A percentile compares a stretch with the other conserved stretches of the same genome.
These are phyloP conservation scores for Pichia californica DNA, from an alignment of 805 yeast species.

Conservation along the genomic window DNA sequence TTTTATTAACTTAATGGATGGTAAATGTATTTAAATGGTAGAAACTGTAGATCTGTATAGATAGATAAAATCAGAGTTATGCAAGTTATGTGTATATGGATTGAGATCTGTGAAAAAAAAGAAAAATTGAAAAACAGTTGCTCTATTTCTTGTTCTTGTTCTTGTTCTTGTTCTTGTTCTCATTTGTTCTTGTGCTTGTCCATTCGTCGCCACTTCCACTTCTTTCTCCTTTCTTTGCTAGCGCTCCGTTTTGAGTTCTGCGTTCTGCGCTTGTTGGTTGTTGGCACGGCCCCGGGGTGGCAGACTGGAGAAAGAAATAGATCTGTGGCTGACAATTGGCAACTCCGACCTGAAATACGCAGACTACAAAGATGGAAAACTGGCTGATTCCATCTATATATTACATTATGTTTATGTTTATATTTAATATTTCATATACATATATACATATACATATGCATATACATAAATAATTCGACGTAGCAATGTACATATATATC, in stretches of 20 bases:
- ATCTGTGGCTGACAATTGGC: background rate
- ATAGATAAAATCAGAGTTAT: too few relatives aligned
- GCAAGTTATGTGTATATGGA: too few relatives aligned
- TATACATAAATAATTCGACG: too few relatives aligned
- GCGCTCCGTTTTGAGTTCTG: background rate
- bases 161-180: too few relatives aligned
- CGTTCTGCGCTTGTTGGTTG: background rate
- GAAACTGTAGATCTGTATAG: background rate
- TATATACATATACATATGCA: too few relatives aligned
- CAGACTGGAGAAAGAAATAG: background rate
- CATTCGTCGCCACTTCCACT: background rate
- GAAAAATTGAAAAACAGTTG: too few relatives aligned
- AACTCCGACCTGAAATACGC: background rate
- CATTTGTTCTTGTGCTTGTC: too few relatives aligned
- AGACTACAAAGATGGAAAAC: background rate
- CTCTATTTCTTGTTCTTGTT: too few relatives aligned
- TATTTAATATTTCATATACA: too few relatives aligned
- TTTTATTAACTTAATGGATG: background rate
- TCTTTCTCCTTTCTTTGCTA: background rate
- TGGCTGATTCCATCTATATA: background rate
- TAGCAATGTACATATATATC: too few relatives aligned
- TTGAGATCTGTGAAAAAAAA: too few relatives aligned
- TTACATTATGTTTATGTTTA: background rate
- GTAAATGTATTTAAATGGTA: background rate
- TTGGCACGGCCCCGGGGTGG: slow-evolving; percentile 1